phyloP scores from a whole-genome alignment of 495 filamentous ascomycete species.

The Aspergillus conjunctus region DNA sequence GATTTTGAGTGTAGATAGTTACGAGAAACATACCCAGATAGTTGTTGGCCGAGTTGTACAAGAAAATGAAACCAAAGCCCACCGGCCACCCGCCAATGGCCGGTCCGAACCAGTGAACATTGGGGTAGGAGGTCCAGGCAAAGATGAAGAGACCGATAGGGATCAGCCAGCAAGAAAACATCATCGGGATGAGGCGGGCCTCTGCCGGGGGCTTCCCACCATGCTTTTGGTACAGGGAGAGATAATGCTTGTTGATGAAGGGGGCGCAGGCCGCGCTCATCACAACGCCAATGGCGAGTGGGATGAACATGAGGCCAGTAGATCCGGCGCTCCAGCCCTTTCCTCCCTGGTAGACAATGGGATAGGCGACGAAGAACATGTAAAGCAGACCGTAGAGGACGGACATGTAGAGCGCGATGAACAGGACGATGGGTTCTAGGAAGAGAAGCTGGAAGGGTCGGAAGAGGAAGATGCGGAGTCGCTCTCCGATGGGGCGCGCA shows the following conservation, averaged over 20 bases:
- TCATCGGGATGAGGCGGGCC: conserved; percentile 78
- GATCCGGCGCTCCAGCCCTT: conserved; percentile 72
- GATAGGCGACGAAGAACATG: conserved; percentile 82
- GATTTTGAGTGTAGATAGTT: background rate
- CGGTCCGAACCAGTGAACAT: conserved; percentile 69
- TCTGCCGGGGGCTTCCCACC: conserved; percentile 75
- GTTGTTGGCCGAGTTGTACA: conserved; percentile 85
- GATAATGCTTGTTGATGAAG: conserved; percentile 74
- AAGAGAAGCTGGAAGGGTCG: conserved; percentile 82
- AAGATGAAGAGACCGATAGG: conserved; percentile 81
- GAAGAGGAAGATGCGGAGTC: conserved; percentile 65
- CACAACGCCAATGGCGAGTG: conserved; percentile 68
- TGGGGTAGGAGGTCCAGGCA: conserved; percentile 74
- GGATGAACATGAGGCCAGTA: conserved; percentile 83
- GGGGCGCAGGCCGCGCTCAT: conserved; percentile 66
- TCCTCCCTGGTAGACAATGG: conserved; percentile 74
- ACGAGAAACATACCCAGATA: conserved; percentile 53
- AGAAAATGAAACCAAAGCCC: conserved; percentile 83
- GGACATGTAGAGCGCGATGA: conserved; percentile 77
- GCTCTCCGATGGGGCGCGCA: conserved; percentile 61
- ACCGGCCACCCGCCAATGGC: conserved; percentile 73
- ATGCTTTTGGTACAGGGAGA: conserved; percentile 58
- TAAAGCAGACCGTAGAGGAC: conserved; percentile 77
- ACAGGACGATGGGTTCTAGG: conserved; percentile 74
- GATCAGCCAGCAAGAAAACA: conserved; percentile 79